These are phyloP conservation scores for Leccinum longicurvipes DNA, from an alignment of 768 basidiomycete species.

Conservation along the genomic window DNA sequence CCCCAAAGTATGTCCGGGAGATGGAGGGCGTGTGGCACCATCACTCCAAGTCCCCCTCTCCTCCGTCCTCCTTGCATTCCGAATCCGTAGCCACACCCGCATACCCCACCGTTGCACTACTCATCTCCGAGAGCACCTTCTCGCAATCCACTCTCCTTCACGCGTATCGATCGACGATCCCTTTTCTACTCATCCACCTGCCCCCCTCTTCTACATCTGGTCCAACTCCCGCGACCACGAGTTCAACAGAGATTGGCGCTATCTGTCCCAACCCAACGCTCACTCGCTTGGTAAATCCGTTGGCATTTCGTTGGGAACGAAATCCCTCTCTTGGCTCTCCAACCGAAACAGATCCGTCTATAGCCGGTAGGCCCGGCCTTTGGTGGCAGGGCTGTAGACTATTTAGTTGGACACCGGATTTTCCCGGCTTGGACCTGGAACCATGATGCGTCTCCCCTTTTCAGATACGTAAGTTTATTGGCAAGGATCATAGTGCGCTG, in stretches of 20 bases:
- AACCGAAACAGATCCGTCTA: background rate
- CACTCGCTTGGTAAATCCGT: slow-evolving; percentile 16
- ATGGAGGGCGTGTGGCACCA: slow-evolving; percentile 82
- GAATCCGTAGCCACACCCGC: background rate
- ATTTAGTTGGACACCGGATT: slow-evolving; percentile 19
- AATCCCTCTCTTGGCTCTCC: background rate
- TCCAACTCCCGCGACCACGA: background rate
- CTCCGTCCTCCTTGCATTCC: background rate
- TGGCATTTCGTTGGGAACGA: slow-evolving; percentile 25
- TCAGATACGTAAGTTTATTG: background rate
- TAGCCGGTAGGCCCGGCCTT: slow-evolving; percentile 36
- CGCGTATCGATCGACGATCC: slow-evolving; percentile 71
- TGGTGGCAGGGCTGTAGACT: slow-evolving; percentile 35
- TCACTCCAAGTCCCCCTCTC: slow-evolving; percentile 1
- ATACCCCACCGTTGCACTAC: slow-evolving; percentile 52
- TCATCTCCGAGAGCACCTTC: slow-evolving; percentile 81
- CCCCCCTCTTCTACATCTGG: slow-evolving; percentile 39
- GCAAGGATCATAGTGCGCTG: background rate
- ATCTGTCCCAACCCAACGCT: slow-evolving; percentile 25
- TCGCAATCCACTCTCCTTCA: slow-evolving; percentile 66
- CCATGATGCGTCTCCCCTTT: background rate
- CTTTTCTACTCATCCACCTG: slow-evolving; percentile 76
- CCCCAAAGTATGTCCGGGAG: slow-evolving; percentile 81
- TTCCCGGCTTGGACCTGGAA: background rate
- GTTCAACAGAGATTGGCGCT: slow-evolving; percentile 1